Conservation (phyloP, 177 flowering plant species). For the Vitis hybrid region DNA sequence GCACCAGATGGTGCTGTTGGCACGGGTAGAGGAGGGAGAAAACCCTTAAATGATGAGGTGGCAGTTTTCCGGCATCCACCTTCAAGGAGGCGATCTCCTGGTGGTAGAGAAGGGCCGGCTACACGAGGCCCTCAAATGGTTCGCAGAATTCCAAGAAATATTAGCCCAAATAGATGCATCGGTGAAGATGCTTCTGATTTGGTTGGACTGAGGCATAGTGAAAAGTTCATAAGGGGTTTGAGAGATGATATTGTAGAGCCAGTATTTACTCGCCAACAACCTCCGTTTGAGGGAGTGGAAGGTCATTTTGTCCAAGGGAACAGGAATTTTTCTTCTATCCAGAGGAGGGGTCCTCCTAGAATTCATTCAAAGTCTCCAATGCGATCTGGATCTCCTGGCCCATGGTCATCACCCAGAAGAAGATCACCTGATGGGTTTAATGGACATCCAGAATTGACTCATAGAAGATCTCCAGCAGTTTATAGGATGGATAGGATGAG, state of each 20-base stretch:
- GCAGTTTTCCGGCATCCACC: conserved; percentile 32
- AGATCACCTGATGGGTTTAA: conserved; percentile 56
- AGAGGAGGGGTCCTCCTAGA: conserved; percentile 38
- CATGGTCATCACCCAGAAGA: conserved; percentile 62
- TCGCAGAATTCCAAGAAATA: conserved; percentile 43
- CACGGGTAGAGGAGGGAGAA: conserved; percentile 49
- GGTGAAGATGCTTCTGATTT: conserved; percentile 33
- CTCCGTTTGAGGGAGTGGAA: conserved; percentile 41
- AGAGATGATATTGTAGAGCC: conserved; percentile 41
- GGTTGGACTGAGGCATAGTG: conserved; percentile 38
- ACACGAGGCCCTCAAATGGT: conserved; percentile 40
- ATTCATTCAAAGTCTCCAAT: conserved; percentile 64
- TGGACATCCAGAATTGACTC: conserved; percentile 39
- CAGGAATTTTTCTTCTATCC: conserved; percentile 42
- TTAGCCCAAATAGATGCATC: conserved; percentile 44
- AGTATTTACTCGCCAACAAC: conserved; percentile 36
- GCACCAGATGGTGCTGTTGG: conserved; percentile 37
- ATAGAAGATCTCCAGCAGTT: conserved; percentile 45
- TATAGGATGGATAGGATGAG: conserved; percentile 51
- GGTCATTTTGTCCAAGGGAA: conserved; percentile 40
- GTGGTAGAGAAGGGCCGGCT: conserved; percentile 38
- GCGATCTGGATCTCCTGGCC: conserved; percentile 48
- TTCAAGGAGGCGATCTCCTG: conserved; percentile 52
- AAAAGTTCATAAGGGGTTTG: conserved; percentile 46
- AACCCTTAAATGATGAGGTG: conserved; percentile 33